Conservation (phyloP, 257 asterid genomes). For the Scutellaria galericulata region DNA sequence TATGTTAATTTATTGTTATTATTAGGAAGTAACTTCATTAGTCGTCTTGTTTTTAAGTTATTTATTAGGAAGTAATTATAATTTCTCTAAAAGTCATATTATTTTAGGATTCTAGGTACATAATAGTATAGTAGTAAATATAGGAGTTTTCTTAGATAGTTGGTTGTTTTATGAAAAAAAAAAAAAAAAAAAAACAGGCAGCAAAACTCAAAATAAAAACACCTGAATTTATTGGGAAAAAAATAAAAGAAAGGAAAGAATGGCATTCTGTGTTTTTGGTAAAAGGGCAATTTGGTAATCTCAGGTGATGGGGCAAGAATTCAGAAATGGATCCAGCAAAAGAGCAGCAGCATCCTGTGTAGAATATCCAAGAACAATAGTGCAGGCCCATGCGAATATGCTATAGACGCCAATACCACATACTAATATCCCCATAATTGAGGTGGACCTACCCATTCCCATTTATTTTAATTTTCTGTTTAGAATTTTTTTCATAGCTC, state of each 20-base stretch:
- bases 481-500: neutral
- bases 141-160: too few relatives aligned
- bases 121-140: too few relatives aligned
- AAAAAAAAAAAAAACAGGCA: too few relatives aligned
- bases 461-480: neutral
- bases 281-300: constrained; percentile 28
- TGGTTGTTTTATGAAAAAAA: too few relatives aligned
- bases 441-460: neutral
- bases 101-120: too few relatives aligned
- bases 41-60: too few relatives aligned
- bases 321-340: constrained; percentile 2
- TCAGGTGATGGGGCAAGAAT: neutral
- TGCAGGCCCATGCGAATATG: constrained; percentile 59
- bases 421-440: constrained; percentile 31
- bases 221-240: too few relatives aligned
- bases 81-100: too few relatives aligned
- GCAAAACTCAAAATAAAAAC: too few relatives aligned
- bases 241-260: neutral
- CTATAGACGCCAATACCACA: constrained; percentile 36
- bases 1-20: too few relatives aligned
- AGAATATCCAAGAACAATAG: constrained; percentile 56
- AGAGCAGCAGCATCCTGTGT: constrained; percentile 32
- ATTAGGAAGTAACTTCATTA: too few relatives aligned
- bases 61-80: too few relatives aligned
- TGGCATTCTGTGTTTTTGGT: neutral